These are phyloP conservation scores for Imleria badia DNA, from an alignment of 768 basidiomycete species.

Conservation along the genomic window DNA sequence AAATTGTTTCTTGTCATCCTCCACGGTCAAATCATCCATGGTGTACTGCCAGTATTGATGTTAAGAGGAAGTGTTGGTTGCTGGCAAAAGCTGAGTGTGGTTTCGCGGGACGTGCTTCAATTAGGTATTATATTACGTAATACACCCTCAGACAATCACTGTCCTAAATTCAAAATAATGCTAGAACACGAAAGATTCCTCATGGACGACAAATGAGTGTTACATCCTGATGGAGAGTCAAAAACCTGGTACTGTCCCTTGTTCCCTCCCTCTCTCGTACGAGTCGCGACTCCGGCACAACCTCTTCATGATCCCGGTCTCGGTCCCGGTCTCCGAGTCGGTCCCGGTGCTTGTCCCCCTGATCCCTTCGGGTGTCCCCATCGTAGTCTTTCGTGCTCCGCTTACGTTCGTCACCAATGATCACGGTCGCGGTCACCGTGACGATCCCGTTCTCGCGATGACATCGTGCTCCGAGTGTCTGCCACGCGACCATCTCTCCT, in stretches of 20 bases:
- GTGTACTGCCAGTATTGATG: neutral
- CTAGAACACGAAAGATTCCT: too few relatives aligned
- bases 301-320: too few relatives aligned
- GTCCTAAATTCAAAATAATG: too few relatives aligned
- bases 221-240: too few relatives aligned
- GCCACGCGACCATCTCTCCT: constrained; percentile 6
- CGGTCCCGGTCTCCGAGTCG: constrained; percentile 12
- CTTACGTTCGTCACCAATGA: constrained; percentile 8
- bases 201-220: too few relatives aligned
- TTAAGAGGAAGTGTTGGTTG: neutral
- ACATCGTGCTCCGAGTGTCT: constrained; percentile 11
- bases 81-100: too few relatives aligned
- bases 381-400: constrained; percentile 15
- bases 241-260: too few relatives aligned
- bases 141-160: too few relatives aligned
- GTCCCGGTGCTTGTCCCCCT: constrained; percentile 18
- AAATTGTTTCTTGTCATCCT: constrained; percentile 75
- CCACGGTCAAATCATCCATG: constrained; percentile 37
- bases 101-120: too few relatives aligned
- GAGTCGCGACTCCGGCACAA: too few relatives aligned
- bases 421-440: constrained; percentile 12
- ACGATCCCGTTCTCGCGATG: constrained; percentile 12
- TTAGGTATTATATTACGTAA: too few relatives aligned
- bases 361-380: constrained; percentile 7
- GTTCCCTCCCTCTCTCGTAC: too few relatives aligned